Conservation (phyloP, 148 eudicot genomes). For the Selenicereus undatus region DNA sequence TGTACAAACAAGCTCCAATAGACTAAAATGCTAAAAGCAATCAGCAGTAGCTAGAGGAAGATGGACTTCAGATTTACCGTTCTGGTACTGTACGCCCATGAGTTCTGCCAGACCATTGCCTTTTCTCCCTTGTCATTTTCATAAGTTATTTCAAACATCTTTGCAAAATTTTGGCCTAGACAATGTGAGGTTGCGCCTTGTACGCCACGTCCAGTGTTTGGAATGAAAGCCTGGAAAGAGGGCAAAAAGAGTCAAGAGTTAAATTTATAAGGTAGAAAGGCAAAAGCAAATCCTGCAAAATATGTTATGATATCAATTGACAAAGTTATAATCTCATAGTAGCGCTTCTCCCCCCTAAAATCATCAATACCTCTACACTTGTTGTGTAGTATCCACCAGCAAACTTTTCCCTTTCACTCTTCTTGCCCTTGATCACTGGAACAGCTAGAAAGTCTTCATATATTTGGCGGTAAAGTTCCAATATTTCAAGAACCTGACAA, state of each 20-base stretch:
- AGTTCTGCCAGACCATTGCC: conserved; percentile 95
- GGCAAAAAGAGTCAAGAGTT: not conserved
- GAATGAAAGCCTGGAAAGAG: conserved; percentile 79
- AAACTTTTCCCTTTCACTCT: conserved; percentile 93
- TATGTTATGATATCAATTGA: not conserved
- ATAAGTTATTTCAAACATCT: conserved; percentile 95
- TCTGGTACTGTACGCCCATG: conserved; percentile 97
- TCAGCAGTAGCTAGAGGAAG: conserved; percentile 11
- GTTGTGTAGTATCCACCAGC: conserved; percentile 98
- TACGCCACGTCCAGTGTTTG: conserved; percentile 88
- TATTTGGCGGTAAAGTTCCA: conserved; percentile 74
- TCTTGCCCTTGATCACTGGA: conserved; percentile 89
- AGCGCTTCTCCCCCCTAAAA: not conserved
- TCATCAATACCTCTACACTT: conserved; percentile 63
- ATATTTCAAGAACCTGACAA: conserved; percentile 60
- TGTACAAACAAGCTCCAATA: not conserved
- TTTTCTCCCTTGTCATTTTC: conserved; percentile 90
- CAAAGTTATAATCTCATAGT: not conserved
- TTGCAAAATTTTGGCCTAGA: conserved; percentile 94
- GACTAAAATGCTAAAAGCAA: not conserved
- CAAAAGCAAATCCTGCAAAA: not conserved
- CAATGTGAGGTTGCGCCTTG: conserved; percentile 99
- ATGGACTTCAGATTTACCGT: conserved; percentile 45
- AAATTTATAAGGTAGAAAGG: conserved; percentile 10
- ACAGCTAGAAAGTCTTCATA: conserved; percentile 96